phyloP scores from a whole-genome alignment of 208 protist species.

The Jaenimonas drosophilae region DNA sequence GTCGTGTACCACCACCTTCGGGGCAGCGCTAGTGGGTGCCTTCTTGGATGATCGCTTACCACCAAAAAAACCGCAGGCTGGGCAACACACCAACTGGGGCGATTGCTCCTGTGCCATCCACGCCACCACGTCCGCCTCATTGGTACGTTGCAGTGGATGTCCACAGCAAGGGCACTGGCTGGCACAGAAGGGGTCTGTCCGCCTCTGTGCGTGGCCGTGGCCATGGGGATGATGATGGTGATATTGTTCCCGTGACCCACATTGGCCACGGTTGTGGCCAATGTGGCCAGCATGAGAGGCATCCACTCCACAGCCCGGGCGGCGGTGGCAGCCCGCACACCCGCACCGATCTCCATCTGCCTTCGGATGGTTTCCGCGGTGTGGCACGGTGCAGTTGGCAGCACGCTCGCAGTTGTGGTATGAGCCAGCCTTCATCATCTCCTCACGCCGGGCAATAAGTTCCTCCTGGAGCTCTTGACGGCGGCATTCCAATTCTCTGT shows the following conservation, averaged over 20 bases:
- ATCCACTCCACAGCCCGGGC: not conserved
- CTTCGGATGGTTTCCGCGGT: no score
- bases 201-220: no score
- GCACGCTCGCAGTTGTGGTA: no score
- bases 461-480: constrained; percentile 52
- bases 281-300: not conserved
- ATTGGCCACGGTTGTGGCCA: not conserved
- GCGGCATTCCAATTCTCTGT: constrained; percentile 42
- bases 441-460: constrained; percentile 34
- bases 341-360: no score
- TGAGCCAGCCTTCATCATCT: constrained; percentile 23
- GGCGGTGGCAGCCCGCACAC: not conserved
- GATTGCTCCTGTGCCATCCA: constrained; percentile 13
- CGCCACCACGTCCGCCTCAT: constrained; percentile 19
- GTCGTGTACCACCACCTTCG: no score
- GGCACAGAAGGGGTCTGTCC: no score
- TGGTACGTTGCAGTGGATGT: constrained; percentile 1
- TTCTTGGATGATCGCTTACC: no score
- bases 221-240: no score
- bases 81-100: constrained; percentile 14
- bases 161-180: constrained; percentile 5
- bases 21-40: no score
- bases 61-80: constrained; percentile 18
- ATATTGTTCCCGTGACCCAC: no score
- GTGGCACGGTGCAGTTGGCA: no score